A percentile compares a stretch with the other conserved stretches of the same genome.
Conservation (phyloP, 1,284 basidiomycete species). For the Cryptococcus hybrid region DNA sequence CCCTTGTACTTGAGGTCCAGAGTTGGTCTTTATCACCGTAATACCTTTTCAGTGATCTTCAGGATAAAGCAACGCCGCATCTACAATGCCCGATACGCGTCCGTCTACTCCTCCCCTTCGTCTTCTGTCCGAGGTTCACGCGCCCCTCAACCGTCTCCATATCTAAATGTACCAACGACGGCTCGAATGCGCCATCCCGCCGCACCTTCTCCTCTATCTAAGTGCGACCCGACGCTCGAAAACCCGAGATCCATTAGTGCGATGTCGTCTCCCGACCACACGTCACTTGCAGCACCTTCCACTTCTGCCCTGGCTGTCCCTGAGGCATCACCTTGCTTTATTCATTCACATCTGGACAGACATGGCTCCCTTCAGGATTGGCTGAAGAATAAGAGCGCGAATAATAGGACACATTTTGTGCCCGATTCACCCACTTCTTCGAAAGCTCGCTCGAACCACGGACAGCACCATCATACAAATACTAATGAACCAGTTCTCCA, state of each 20-base stretch:
- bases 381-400: slow-evolving; percentile 23
- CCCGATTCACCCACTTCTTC: neutral
- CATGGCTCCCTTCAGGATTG: slow-evolving; percentile 48
- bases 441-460: neutral
- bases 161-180: slow-evolving; percentile 15
- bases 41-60: too few species aligned
- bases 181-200: slow-evolving; percentile 27
- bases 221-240: slow-evolving; percentile 18
- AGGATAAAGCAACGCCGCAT: too few species aligned
- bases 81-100: too few species aligned
- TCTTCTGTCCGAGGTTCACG: neutral
- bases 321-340: slow-evolving; percentile 46
- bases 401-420: neutral
- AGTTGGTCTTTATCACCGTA: too few species aligned
- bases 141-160: neutral
- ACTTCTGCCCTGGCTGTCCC: slow-evolving; percentile 2
- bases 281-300: slow-evolving; percentile 3
- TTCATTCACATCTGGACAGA: slow-evolving; percentile 51
- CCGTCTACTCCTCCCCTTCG: too few species aligned
- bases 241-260: neutral
- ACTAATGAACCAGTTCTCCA: slow-evolving; percentile 12
- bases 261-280: neutral
- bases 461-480: slow-evolving; percentile 6
- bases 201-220: slow-evolving; percentile 35
- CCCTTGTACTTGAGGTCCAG: too few species aligned